Percentiles rank a stretch among this genome's conserved stretches.
Conservation (phyloP, 495 filamentous ascomycete genomes). For the Penicillium bovifimosum region DNA sequence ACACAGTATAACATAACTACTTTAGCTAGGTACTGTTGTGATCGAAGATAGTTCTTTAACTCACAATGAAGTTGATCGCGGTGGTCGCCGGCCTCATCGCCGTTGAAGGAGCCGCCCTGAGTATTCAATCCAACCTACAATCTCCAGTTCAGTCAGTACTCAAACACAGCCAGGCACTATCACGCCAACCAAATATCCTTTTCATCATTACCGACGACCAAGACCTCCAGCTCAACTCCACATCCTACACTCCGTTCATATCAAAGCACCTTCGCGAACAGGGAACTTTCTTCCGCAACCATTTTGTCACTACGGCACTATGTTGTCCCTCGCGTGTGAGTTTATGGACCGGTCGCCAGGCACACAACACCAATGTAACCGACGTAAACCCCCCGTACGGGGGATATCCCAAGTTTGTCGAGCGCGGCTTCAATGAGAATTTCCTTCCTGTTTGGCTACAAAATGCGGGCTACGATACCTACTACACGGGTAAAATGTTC, state of each 20-base stretch:
- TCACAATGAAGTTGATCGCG: slow-evolving; percentile 22
- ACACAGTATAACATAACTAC: too few relatives aligned
- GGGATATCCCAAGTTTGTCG: slow-evolving; percentile 67
- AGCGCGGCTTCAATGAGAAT: slow-evolving; percentile 58
- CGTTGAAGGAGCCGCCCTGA: slow-evolving; percentile 6
- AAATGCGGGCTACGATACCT: slow-evolving; percentile 63
- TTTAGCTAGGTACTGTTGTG: too few relatives aligned
- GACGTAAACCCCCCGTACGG: slow-evolving; percentile 60
- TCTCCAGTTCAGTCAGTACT: slow-evolving; percentile 10
- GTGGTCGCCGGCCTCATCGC: slow-evolving; percentile 7
- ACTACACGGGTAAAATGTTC: slow-evolving; percentile 69
- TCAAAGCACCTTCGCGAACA: slow-evolving; percentile 46
- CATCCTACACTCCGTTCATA: slow-evolving; percentile 53
- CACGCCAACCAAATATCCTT: slow-evolving; percentile 49
- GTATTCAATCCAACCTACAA: slow-evolving; percentile 8
- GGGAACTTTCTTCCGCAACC: slow-evolving; percentile 51
- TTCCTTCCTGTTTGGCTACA: slow-evolving; percentile 69
- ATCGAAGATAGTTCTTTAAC: not conserved
- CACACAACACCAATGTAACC: slow-evolving; percentile 73
- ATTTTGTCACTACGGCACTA: slow-evolving; percentile 58
- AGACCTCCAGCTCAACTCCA: slow-evolving; percentile 54
- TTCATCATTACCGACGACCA: slow-evolving; percentile 66
- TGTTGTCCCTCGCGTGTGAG: slow-evolving; percentile 62
- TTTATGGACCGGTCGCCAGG: slow-evolving; percentile 59
- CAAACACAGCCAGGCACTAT: not conserved